These are phyloP conservation scores for Talaromyces adpressus DNA, from an alignment of 495 filamentous ascomycete species.

Conservation along the genomic window DNA sequence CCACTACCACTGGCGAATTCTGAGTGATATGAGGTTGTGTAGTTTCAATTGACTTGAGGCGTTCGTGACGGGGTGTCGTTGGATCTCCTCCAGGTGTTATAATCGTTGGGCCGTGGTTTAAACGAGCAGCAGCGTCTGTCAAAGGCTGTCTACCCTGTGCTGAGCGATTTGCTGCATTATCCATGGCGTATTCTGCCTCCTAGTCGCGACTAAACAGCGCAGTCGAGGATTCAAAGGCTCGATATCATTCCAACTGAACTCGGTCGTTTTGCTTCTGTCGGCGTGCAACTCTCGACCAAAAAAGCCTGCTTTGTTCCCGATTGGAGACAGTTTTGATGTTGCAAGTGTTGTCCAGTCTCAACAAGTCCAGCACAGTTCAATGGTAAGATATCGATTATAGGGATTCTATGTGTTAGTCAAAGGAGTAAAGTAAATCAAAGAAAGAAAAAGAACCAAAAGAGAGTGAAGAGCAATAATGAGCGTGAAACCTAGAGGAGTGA, in stretches of 20 bases:
- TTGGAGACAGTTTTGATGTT: not conserved
- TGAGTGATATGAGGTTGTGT: conserved; percentile 32
- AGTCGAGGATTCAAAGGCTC: not conserved
- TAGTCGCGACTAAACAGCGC: not conserved
- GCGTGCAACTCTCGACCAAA: not conserved
- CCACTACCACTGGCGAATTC: conserved; percentile 23
- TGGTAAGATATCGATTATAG: not conserved
- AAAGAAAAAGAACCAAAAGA: not conserved
- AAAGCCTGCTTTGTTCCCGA: not conserved
- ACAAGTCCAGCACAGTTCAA: not conserved
- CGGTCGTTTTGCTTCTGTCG: not conserved
- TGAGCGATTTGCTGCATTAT: conserved; percentile 2
- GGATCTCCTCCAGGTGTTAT: conserved; percentile 34
- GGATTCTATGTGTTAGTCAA: not conserved
- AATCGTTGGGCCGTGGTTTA: conserved; percentile 34
- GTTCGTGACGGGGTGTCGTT: conserved; percentile 16
- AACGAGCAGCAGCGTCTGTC: conserved; percentile 38
- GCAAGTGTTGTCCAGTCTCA: not conserved
- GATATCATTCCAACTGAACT: not conserved
- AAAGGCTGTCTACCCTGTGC: conserved; percentile 28
- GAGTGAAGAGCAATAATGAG: not conserved
- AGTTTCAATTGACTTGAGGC: conserved; percentile 20
- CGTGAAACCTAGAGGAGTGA: not conserved
- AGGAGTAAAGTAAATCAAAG: not conserved
- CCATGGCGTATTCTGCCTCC: not conserved